Base-by-base conservation (phyloP, 169 alveolate genomes). In the Cyclospora cayetanensis region DNA sequence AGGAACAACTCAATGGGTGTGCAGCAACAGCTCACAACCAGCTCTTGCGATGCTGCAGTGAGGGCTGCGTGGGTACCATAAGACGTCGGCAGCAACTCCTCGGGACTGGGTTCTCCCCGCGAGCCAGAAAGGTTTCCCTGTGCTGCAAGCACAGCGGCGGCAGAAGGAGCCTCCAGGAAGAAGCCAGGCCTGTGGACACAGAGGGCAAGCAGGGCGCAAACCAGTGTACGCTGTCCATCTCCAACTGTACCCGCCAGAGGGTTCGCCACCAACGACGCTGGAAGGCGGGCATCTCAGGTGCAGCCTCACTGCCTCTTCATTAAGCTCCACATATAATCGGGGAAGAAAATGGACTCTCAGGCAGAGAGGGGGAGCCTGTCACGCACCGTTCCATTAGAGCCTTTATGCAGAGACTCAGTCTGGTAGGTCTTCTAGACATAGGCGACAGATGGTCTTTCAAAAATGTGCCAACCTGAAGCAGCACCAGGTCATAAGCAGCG, bases 21-120 rank as follows among this genome's bases (percentile, higher is more conserved):
- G 79, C 79, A 66, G 79, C 79, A 66, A 42, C 79, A 66, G 79
- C 79, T 29, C n/a, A 66, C 79, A 4, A 66, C 79, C 2, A 66
- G 41, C 5, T 66, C 79, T 66, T 66, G 79, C 4, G 79, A 66
- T n/a, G 79, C 79, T 66, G 79, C 79, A 31, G 42, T 31, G 25
- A 66, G 79, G 4, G 79, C 79, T 7, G 79, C 79, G 25, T 66
- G 79, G 25, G 79, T 31, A 3, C 41, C 79, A 22, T 29, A 27
- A 20, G 79, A 66, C 29, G 31, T 37, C 9, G 79, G 79, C 79
- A 66, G 79, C 79, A 66, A 66, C n/a, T 66, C 46, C 22, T 66
- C 35, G 5, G 79, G 37, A 20, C 7, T 66, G 39, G 79, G 46
- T 4, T 37, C 42, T 22, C 46, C 79, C 43, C 41, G 18, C n/a